phyloP scores from a whole-genome alignment of 202 grass and related monocot species.

The Zizania palustris region DNA sequence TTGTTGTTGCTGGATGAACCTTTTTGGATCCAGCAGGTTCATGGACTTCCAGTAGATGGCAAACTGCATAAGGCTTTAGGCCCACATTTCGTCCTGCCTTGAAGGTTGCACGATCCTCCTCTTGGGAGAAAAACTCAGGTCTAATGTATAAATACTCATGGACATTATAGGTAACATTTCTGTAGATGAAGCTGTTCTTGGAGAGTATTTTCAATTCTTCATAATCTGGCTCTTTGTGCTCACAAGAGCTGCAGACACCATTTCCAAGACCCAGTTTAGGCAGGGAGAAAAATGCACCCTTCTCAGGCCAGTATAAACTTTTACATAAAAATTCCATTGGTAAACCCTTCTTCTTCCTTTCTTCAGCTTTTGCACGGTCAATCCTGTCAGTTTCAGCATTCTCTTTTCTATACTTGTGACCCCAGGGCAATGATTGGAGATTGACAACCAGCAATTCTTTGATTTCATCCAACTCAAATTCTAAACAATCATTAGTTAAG shows the following conservation, averaged over 20 bases:
- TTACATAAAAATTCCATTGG: conserved; percentile 82
- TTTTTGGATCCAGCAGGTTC: conserved; percentile 58
- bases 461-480: conserved; percentile 79
- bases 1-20: conserved; percentile 54
- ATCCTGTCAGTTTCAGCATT: conserved; percentile 70
- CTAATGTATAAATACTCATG: conserved; percentile 79
- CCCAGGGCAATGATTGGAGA: conserved; percentile 73
- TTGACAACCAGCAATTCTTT: conserved; percentile 77
- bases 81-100: conserved; percentile 93
- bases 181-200: conserved; percentile 70
- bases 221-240: conserved; percentile 54
- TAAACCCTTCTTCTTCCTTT: conserved; percentile 85
- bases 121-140: conserved; percentile 75
- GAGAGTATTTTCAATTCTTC: conserved; percentile 69
- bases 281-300: conserved; percentile 85
- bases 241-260: conserved; percentile 81
- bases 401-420: conserved; percentile 86
- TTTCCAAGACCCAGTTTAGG: conserved; percentile 77
- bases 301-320: conserved; percentile 88
- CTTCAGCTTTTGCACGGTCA: conserved; percentile 68
- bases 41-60: conserved; percentile 70
- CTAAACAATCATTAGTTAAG: conserved; percentile 84
- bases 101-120: conserved; percentile 71
- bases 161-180: conserved; percentile 64
- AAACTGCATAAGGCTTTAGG: conserved; percentile 83